Base-by-base conservation (phyloP, 1,139 yeast genomes). In the Pneumocystis sp. region DNA sequence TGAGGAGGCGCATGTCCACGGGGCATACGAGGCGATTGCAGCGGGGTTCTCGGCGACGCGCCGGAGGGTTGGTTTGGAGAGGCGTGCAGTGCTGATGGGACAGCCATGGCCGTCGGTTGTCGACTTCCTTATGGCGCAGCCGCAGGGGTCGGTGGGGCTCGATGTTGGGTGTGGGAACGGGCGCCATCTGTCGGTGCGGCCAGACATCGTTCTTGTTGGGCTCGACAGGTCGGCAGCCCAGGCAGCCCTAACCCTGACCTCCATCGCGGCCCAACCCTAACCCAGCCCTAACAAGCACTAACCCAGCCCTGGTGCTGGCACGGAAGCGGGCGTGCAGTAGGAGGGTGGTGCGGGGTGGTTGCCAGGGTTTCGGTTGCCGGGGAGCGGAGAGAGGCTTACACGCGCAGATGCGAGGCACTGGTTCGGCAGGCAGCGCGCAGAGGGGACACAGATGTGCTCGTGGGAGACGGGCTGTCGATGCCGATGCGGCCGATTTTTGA, bases 61-160 rank as follows among this genome's bases (percentile, higher is more conserved):
- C 59, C 93, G 90, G 76, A 91, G 89, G 67, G 76, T 73, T 63
- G 45, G 74, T 63, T 25, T 25, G 25, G n/a, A 67, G 10, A 15
- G 10, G 5, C 4, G 25, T 37, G 7, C 12, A 12, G 64, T 8
- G 34, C 34, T 21, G 7, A 31, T 39, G 1, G 19, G 25, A 17
- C 42, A 74, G 77, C 97, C 97, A 37, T 93, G 98, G 98, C 98
- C 98, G 5, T 85, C 90, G 19, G 98, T 95, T 21, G 89, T 87
- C 65, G 76, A 79, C 68, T 93, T 87, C 73, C 76, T 93, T 63
- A 73, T 71, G 29, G 71, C 70, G 1, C 79, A 78, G 68, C 65
- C 69, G 0, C 70, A 72, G 0, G 85, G 85, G 6, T 74, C 81
- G 3, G 69, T 84, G 7, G 87, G 87, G 1, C 76, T 83, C 69